Evolutionary conservation across 257 asterid genomes (phyloP).

Genomic region (Solanum virginianum): DNA sequence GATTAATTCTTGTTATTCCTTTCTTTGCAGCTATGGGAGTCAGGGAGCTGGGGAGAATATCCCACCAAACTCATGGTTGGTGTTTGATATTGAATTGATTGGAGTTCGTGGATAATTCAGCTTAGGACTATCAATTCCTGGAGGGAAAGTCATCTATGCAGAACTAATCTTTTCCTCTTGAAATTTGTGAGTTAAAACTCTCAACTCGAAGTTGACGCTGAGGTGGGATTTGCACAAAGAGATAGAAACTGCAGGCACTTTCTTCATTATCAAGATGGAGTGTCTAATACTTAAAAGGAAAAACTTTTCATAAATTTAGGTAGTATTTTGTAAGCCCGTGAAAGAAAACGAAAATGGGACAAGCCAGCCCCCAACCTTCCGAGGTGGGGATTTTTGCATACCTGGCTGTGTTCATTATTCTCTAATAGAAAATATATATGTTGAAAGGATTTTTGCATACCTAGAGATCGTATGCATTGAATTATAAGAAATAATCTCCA

Average conservation of each 20-base stretch:
- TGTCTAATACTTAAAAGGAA: background rate
- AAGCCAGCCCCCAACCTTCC: background rate
- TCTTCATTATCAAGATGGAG: background rate
- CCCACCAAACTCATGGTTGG: constrained; percentile 89
- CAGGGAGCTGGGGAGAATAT: constrained; percentile 31
- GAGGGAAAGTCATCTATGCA: background rate
- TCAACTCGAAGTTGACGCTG: background rate
- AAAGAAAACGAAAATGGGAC: background rate
- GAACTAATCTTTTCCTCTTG: background rate
- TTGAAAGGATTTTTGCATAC: background rate
- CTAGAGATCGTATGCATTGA: background rate
- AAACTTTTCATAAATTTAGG: background rate
- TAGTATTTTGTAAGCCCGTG: background rate
- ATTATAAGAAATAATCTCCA: background rate
- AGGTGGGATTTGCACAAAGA: constrained; percentile 2
- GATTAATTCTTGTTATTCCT: background rate
- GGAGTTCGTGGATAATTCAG: constrained; percentile 19
- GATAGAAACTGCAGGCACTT: background rate
- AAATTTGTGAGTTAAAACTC: background rate
- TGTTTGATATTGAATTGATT: constrained; percentile 60
- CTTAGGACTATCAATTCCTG: background rate
- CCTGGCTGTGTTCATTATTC: background rate
- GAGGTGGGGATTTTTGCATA: background rate
- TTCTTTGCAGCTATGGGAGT: constrained; percentile 49
- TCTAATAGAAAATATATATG: background rate